Conservation (phyloP, 2,329 filamentous ascomycete genomes). For the Diaporthe vaccinii region DNA sequence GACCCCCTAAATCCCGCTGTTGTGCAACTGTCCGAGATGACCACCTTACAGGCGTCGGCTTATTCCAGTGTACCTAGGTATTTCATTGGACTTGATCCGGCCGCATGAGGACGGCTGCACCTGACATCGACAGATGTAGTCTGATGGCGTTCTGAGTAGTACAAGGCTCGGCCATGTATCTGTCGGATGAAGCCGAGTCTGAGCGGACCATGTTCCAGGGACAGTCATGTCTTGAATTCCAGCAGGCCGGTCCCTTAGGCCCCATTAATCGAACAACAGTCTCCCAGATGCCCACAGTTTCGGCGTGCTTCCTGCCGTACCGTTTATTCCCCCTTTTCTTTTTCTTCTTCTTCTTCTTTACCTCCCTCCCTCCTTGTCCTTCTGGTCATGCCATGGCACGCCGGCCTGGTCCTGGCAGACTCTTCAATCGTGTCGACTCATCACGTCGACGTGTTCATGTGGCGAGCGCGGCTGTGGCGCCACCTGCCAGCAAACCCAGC, state of each 20-base stretch:
- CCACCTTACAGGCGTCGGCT: background rate
- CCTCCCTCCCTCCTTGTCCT: background rate
- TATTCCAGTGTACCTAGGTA: background rate
- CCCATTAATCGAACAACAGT: background rate
- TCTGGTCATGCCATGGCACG: background rate
- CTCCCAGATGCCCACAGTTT: background rate
- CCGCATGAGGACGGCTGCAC: background rate
- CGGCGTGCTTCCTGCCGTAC: background rate
- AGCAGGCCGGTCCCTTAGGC: background rate
- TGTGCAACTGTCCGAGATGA: slow-evolving; percentile 15
- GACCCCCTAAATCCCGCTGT: slow-evolving; percentile 3
- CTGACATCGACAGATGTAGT: background rate
- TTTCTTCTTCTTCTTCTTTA: background rate
- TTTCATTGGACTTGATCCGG: background rate
- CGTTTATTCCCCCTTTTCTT: background rate
- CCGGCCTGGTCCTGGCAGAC: background rate
- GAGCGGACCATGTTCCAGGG: background rate
- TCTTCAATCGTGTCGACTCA: background rate
- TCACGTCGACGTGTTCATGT: slow-evolving; percentile 12
- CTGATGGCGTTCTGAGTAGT: background rate
- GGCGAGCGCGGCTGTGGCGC: slow-evolving; percentile 29
- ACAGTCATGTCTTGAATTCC: background rate
- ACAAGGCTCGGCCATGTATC: background rate
- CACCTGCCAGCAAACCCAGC: background rate
- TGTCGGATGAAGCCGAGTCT: background rate